Evolutionary conservation across 2,329 filamentous ascomycete genomes (phyloP), one percentile per base, ranked within the genome.

Genomic region (Coleophoma eucalyptorum): DNA sequence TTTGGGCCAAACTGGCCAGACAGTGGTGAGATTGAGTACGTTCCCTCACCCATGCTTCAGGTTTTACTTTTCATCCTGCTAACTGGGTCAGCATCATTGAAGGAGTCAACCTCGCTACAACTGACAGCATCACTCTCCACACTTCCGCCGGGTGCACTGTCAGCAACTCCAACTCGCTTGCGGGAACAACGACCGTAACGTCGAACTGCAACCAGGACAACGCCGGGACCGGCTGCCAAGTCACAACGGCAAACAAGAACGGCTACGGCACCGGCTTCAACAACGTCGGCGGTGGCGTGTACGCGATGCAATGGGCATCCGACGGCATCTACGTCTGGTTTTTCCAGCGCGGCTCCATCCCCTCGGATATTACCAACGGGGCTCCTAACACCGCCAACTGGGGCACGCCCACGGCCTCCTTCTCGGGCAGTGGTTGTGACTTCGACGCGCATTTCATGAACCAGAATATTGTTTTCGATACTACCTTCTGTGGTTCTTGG

Each of bases 401-500:
- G 90, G 86, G 84, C 0, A 70, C 72, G 1, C 89, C 90, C 0
- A 68, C 81, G 7, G 89, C 86, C 1, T 69, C 80, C 5, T 95
- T 93, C 63, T 65, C 71, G 16, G 88, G 75, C 2, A 60, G 66
- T 13, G 64, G 63, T 21, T 96, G 90, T 63, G 75, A 90, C 26
- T 82, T 90, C 52, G 73, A 84, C 52, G 66, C 69, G 0, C 78
- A 81, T 58, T 92, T 93, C 68, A 76, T 73, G 48, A 73, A 86
- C 47, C 79, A 92, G 75, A 82, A 81, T 57, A 80, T 95, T 50
- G 83, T 89, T 38, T 79, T 91, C 59, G 84, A 90, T 62, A 91
- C 62, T 16, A 83, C 88, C 47, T 90, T 94, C 65, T 94, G 90
- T 62, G 89, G 89, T 21, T 81, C 86, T 60, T 62, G 60, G 60